Evolutionary conservation across 1,284 basidiomycete genomes (phyloP).

Genomic region (Coniferiporia weirii): DNA sequence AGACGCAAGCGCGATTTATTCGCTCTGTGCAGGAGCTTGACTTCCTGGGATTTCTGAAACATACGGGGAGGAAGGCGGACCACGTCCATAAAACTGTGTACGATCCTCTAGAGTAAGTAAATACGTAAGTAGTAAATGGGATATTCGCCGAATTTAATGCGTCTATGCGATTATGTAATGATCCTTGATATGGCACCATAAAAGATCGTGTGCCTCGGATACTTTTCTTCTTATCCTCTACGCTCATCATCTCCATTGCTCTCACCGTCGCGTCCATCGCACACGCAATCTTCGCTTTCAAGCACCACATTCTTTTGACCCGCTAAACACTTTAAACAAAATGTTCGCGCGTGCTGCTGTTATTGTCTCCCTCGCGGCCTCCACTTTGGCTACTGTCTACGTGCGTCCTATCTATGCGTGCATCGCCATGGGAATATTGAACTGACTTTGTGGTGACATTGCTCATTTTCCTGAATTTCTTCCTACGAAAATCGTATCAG

Average conservation of each 20-base stretch:
- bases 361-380: constrained; percentile 48
- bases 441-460: constrained; percentile 5
- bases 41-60: constrained; percentile 71
- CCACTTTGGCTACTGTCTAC: constrained; percentile 52
- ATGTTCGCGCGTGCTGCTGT: constrained; percentile 51
- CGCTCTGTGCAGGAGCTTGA: constrained; percentile 74
- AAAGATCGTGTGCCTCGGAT: background rate
- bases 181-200: background rate
- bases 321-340: constrained; percentile 19
- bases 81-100: constrained; percentile 67
- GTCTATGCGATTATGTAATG: background rate
- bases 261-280: background rate
- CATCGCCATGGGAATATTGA: background rate
- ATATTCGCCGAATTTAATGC: no score
- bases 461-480: background rate
- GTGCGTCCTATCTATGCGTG: constrained; percentile 37
- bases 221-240: background rate
- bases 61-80: constrained; percentile 69
- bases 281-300: constrained; percentile 8
- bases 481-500: constrained; percentile 30
- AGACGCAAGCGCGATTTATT: constrained; percentile 72
- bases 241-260: background rate
- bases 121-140: background rate
- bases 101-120: constrained; percentile 43
- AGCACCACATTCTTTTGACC: constrained; percentile 17